Conservation (phyloP, 208 protist genomes). For the Leishmania martiniquensis region DNA sequence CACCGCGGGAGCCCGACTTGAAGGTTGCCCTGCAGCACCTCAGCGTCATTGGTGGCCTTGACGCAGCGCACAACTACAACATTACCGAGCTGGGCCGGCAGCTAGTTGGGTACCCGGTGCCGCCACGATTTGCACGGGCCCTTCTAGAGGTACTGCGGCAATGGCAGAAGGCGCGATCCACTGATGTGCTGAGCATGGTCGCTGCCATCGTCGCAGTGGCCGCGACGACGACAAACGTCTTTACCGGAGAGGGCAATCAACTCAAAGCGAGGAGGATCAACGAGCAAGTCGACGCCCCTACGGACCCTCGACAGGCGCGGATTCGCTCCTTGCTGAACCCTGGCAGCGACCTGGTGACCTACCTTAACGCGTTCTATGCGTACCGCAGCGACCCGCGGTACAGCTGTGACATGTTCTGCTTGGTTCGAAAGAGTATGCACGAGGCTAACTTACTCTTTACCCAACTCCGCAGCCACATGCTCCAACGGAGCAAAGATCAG, state of each 20-base stretch:
- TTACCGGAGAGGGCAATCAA: conserved; percentile 84
- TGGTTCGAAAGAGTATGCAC: conserved; percentile 87
- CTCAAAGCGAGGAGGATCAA: conserved; percentile 67
- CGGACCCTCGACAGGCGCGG: conserved; percentile 40
- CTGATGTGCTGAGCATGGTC: conserved; percentile 39
- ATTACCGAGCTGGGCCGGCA: conserved; percentile 73
- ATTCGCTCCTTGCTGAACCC: conserved; percentile 71
- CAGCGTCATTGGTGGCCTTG: conserved; percentile 73
- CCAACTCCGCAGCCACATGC: conserved; percentile 59
- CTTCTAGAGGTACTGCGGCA: conserved; percentile 61
- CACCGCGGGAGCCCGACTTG: conserved; percentile 71
- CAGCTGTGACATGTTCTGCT: conserved; percentile 67
- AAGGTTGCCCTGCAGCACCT: conserved; percentile 78
- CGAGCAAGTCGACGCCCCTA: conserved; percentile 25
- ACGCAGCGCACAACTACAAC: conserved; percentile 39
- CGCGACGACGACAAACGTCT: conserved; percentile 83
- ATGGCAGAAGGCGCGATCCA: conserved; percentile 9
- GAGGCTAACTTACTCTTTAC: conserved; percentile 70
- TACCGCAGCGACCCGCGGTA: conserved; percentile 43
- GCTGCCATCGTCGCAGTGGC: conserved; percentile 65
- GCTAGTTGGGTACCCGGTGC: conserved; percentile 82
- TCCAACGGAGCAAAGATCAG: conserved; percentile 19
- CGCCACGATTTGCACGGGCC: conserved; percentile 82
- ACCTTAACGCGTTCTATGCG: conserved; percentile 70
- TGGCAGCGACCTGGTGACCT: conserved; percentile 89